Evolutionary conservation across 371 early-diverging fungal species (phyloP).

Genomic region (Mycotypha africana): DNA sequence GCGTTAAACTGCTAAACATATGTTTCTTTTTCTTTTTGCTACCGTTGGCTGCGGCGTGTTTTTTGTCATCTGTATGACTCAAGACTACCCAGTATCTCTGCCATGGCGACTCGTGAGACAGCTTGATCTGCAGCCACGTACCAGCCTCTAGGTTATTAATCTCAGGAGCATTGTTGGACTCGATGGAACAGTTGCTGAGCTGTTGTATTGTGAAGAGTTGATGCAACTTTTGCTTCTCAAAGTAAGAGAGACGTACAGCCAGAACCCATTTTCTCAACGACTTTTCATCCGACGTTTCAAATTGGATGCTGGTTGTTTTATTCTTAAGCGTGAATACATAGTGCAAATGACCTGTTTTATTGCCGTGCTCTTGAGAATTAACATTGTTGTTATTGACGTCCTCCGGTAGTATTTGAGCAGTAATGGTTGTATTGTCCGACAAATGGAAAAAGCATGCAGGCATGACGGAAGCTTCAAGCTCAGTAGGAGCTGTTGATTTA

Average conservation of each 20-base stretch:
- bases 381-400: no score
- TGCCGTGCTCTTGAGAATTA: no score
- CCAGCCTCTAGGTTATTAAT: background rate
- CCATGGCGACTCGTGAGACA: conserved; percentile 58
- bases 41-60: conserved; percentile 35
- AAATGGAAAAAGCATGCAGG: conserved; percentile 67
- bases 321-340: conserved; percentile 39
- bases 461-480: no score
- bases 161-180: background rate
- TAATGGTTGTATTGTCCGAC: conserved; percentile 46
- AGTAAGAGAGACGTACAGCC: conserved; percentile 70
- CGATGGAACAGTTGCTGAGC: conserved; percentile 27
- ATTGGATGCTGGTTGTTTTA: conserved; percentile 31
- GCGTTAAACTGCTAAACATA: no score
- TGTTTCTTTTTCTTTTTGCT: conserved; percentile 30
- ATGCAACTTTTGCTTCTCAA: conserved; percentile 67
- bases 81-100: conserved; percentile 52
- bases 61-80: conserved; percentile 33
- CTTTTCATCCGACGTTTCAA: conserved; percentile 51
- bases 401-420: no score
- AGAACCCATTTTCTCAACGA: conserved; percentile 49
- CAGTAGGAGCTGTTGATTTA: no score
- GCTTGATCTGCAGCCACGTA: conserved; percentile 50
- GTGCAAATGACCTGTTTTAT: no score
- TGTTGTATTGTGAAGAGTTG: conserved; percentile 66